Conservation (phyloP, 2,329 filamentous ascomycete species). For the Colletotrichum destructivum region DNA sequence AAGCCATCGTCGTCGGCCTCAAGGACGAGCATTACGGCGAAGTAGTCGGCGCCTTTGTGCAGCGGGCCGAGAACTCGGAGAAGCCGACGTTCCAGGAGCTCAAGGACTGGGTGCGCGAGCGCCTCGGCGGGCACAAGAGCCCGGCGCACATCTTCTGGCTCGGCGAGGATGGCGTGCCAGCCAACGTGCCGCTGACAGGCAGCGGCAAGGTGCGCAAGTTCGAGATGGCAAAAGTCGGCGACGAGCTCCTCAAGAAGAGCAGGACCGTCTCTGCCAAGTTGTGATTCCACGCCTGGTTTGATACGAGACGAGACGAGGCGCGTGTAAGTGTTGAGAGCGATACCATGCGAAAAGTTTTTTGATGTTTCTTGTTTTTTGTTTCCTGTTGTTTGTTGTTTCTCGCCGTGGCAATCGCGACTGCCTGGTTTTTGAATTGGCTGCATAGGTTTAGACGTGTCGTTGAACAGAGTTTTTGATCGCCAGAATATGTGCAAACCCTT, state of each 20-base stretch:
- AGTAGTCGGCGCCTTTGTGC: conserved; percentile 78
- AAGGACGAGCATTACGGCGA: conserved; percentile 81
- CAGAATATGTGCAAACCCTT: not conserved
- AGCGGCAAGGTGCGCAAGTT: conserved; percentile 81
- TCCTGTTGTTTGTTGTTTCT: not conserved
- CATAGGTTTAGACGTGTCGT: not conserved
- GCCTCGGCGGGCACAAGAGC: conserved; percentile 77
- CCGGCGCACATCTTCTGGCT: conserved; percentile 84
- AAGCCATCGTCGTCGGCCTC: conserved; percentile 80
- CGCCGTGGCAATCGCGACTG: too few relatives aligned
- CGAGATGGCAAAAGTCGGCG: conserved; percentile 71
- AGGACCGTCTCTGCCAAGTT: conserved; percentile 61
- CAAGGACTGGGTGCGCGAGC: conserved; percentile 73
- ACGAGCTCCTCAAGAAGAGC: conserved; percentile 67
- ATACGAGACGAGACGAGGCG: not conserved
- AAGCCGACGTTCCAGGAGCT: conserved; percentile 68
- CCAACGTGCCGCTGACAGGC: conserved; percentile 75
- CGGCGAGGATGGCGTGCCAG: conserved; percentile 71
- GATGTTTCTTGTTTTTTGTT: not conserved
- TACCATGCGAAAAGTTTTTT: not conserved
- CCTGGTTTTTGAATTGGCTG: not conserved
- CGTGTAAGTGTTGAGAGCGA: not conserved
- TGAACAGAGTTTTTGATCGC: conserved; percentile 1
- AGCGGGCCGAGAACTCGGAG: conserved; percentile 52
- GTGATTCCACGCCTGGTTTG: conserved; percentile 46